These are phyloP conservation scores for Flammula alnicola DNA, from an alignment of 1,284 basidiomycete genomes.

Conservation along the genomic window DNA sequence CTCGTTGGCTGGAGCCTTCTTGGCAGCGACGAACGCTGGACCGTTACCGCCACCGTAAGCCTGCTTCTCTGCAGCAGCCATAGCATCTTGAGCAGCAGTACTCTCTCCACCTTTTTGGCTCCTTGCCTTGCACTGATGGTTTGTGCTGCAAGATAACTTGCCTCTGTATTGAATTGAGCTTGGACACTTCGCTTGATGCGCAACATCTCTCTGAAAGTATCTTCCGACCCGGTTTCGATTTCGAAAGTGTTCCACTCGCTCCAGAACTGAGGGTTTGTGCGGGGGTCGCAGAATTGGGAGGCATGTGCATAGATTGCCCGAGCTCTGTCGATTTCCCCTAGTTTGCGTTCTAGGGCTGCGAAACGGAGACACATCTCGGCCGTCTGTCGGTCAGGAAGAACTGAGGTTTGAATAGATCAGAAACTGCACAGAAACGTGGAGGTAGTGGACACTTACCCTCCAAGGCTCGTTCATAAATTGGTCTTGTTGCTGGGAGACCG, in stretches of 20 bases:
- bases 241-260: slow-evolving; percentile 97
- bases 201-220: slow-evolving; percentile 98
- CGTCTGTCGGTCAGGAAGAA: slow-evolving; percentile 91
- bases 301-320: slow-evolving; percentile 97
- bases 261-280: slow-evolving; percentile 92
- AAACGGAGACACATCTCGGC: slow-evolving; percentile 98
- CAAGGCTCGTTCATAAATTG: slow-evolving; percentile 97
- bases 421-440: neutral
- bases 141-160: slow-evolving; percentile 87
- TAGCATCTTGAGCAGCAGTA: slow-evolving; percentile 59
- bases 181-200: slow-evolving; percentile 98
- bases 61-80: slow-evolving; percentile 69
- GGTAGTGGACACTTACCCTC: slow-evolving; percentile 51
- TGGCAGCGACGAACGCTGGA: slow-evolving; percentile 72
- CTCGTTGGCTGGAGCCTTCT: slow-evolving; percentile 40
- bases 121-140: slow-evolving; percentile 72
- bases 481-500: slow-evolving; percentile 93
- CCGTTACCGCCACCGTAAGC: slow-evolving; percentile 44
- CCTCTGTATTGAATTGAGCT: slow-evolving; percentile 98
- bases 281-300: slow-evolving; percentile 97
- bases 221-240: slow-evolving; percentile 96
- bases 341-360: slow-evolving; percentile 94
- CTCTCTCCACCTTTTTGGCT: slow-evolving; percentile 57
- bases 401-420: slow-evolving; percentile 28
- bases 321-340: slow-evolving; percentile 98